These are phyloP conservation scores for Aquilaria yunnanensis DNA, from an alignment of 345 rosid species.

Conservation along the genomic window DNA sequence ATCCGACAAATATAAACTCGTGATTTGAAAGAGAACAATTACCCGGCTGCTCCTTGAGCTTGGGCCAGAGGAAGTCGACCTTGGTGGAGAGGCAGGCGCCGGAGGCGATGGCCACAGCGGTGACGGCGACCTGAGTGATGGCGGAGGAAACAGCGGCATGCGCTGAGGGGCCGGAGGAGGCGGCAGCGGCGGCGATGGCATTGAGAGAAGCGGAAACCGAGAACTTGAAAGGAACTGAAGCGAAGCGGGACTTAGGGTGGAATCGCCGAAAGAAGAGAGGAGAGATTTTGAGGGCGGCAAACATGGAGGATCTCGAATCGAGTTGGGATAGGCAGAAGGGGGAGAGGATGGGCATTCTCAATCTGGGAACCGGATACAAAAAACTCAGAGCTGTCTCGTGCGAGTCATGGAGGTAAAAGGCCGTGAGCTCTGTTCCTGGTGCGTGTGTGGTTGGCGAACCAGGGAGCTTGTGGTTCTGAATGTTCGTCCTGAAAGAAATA, in stretches of 20 bases:
- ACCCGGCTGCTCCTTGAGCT: slow-evolving; percentile 58
- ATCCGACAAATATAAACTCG: not conserved
- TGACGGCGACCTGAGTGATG: slow-evolving; percentile 34
- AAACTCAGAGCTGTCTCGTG: too few relatives aligned
- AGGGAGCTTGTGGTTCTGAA: too few relatives aligned
- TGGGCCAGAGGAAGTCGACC: slow-evolving; percentile 71
- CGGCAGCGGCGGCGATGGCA: slow-evolving; percentile 43
- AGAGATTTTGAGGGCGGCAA: slow-evolving; percentile 2
- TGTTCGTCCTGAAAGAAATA: too few relatives aligned
- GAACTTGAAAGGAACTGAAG: slow-evolving; percentile 26
- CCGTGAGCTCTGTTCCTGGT: too few relatives aligned
- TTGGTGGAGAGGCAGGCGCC: slow-evolving; percentile 78
- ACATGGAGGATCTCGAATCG: slow-evolving; percentile 10
- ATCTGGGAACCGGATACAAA: too few relatives aligned
- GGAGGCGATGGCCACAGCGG: slow-evolving; percentile 68
- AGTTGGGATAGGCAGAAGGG: slow-evolving; percentile 4
- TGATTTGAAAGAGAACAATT: not conserved
- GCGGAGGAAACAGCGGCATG: slow-evolving; percentile 42
- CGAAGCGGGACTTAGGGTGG: slow-evolving; percentile 12
- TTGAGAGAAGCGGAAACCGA: slow-evolving; percentile 33
- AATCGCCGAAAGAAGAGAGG: slow-evolving; percentile 12
- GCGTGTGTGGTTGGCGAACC: too few relatives aligned
- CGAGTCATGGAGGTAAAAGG: too few relatives aligned
- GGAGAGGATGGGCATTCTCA: not conserved
- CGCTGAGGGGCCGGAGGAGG: slow-evolving; percentile 27